Evolutionary conservation across 2,329 filamentous ascomycete species (phyloP).

Genomic region (Trichoderma simmonsii): DNA sequence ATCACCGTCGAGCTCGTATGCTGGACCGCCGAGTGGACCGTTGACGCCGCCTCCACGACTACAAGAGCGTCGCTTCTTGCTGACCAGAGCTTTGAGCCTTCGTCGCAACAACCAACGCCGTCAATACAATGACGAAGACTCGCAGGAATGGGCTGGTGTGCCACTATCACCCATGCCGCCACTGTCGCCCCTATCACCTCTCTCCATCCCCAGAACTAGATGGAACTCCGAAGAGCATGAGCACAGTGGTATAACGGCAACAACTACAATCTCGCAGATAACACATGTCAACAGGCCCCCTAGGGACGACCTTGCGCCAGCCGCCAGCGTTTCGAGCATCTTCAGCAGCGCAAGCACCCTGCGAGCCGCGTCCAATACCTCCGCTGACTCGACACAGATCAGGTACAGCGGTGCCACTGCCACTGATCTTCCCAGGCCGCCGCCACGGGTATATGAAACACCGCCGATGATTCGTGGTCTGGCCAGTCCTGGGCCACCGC

Average conservation of each 20-base stretch:
- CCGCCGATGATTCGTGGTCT: slow-evolving; percentile 23
- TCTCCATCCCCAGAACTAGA: not conserved
- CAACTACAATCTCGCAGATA: not conserved
- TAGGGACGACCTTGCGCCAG: not conserved
- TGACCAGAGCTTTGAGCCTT: slow-evolving; percentile 21
- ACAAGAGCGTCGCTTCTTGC: slow-evolving; percentile 45
- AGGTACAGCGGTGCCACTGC: not conserved
- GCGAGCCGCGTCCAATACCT: not conserved
- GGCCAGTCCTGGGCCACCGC: slow-evolving; percentile 42
- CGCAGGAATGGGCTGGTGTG: not conserved
- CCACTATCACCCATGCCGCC: not conserved
- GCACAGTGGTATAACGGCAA: not conserved
- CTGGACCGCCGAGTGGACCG: slow-evolving; percentile 24
- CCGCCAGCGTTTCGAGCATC: slow-evolving; percentile 1
- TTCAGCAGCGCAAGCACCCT: not conserved
- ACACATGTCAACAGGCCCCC: not conserved
- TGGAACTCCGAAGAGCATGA: not conserved
- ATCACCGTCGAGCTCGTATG: slow-evolving; percentile 34
- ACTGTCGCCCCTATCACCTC: not conserved
- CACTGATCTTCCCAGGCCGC: slow-evolving; percentile 5
- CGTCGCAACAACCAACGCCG: not conserved
- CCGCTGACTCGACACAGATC: not conserved
- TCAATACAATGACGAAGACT: not conserved
- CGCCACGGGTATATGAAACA: slow-evolving; percentile 14
- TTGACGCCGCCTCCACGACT: slow-evolving; percentile 48